Conservation (phyloP, 2,329 filamentous ascomycete genomes). For the Diaporthe sp. region DNA sequence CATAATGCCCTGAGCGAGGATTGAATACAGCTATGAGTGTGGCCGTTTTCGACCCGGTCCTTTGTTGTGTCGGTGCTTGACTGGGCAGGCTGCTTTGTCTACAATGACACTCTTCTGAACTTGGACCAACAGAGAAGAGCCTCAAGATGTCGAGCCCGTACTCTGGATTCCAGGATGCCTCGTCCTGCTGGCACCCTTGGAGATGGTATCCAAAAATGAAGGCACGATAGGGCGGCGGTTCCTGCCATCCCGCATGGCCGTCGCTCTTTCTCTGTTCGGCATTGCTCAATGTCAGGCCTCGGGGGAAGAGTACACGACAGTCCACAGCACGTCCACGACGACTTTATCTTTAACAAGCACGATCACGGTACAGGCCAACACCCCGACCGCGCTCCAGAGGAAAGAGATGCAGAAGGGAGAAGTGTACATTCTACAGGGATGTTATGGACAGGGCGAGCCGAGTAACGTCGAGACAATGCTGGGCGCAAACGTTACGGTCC, state of each 20-base stretch:
- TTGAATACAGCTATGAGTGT: background rate
- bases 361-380: conserved; percentile 6
- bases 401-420: background rate
- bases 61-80: conserved; percentile 13
- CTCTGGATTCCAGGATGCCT: background rate
- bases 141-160: background rate
- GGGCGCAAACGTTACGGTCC: conserved; percentile 16
- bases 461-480: conserved; percentile 1
- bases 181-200: background rate
- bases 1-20: background rate
- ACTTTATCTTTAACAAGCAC: conserved; percentile 8
- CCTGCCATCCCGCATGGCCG: background rate
- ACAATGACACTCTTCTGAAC: background rate
- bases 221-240: conserved; percentile 9
- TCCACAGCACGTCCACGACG: background rate
- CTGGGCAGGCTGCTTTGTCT: conserved; percentile 24
- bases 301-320: background rate
- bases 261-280: conserved; percentile 11
- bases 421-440: conserved; percentile 33
- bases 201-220: conserved; percentile 15
- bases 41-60: conserved; percentile 16
- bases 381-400: background rate
- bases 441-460: conserved; percentile 14
- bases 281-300: conserved; percentile 1
- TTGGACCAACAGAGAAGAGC: background rate